Evolutionary conservation across 257 asterid genomes (phyloP).

Genomic region (Voacanga thouarsii): DNA sequence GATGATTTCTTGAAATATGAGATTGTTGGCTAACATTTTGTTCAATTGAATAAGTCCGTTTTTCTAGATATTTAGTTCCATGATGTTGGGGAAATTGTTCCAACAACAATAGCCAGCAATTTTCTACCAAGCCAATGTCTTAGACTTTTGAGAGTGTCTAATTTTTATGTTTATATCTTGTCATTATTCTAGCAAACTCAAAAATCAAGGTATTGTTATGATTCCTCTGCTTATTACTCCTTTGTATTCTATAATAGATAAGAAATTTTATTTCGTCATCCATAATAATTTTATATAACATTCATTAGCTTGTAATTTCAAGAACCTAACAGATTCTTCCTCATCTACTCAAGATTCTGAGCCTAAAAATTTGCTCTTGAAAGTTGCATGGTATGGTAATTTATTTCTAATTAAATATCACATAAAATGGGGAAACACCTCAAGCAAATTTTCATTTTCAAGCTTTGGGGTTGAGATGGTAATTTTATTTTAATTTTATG

Average conservation of each 20-base stretch:
- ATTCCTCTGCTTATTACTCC: background rate
- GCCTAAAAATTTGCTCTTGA: no score
- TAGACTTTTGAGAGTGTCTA: background rate
- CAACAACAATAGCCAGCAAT: background rate
- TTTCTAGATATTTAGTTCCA: background rate
- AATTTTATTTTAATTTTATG: no score
- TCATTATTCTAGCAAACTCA: background rate
- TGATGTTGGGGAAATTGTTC: background rate
- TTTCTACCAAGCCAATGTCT: background rate
- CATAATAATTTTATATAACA: background rate
- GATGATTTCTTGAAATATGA: background rate
- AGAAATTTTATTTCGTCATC: background rate
- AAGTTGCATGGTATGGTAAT: no score
- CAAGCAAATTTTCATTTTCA: no score
- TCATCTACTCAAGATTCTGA: no score
- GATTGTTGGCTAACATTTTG: background rate
- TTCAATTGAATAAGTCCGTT: background rate
- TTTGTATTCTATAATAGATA: background rate
- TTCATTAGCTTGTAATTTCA: background rate
- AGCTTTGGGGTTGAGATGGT: no score
- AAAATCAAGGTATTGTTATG: background rate
- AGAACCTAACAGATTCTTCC: no score
- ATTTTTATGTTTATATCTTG: background rate
- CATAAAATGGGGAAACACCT: no score
- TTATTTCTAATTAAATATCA: no score